A percentile compares a stretch with the other conserved stretches of the same genome.
Evolutionary conservation across 2,329 filamentous ascomycete genomes (phyloP).

Genomic region (Clonostachys rhizophaga): DNA sequence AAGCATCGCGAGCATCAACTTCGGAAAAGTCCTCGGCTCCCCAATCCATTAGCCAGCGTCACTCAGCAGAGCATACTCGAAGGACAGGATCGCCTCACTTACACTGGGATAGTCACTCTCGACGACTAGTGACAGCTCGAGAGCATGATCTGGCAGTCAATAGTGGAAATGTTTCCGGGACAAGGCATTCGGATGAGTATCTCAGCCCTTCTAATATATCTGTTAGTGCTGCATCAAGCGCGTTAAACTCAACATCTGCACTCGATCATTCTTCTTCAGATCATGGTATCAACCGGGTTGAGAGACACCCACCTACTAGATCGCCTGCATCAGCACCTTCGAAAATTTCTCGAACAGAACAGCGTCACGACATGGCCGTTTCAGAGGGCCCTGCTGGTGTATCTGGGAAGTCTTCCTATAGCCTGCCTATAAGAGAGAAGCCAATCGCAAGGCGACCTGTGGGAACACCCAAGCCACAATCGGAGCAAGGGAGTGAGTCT

Average conservation of each 20-base stretch:
- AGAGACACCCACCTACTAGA: too few relatives aligned
- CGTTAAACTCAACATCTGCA: conserved; percentile 25
- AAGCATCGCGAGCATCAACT: conserved; percentile 2
- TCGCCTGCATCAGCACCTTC: too few relatives aligned
- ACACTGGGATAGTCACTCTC: conserved; percentile 51
- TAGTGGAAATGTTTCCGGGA: conserved; percentile 16
- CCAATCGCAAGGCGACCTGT: too few relatives aligned
- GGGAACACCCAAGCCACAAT: too few relatives aligned
- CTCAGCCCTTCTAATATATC: conserved; percentile 41
- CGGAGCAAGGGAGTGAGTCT: too few relatives aligned
- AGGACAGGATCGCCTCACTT: conserved; percentile 22
- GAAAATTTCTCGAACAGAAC: too few relatives aligned
- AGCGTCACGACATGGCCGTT: too few relatives aligned
- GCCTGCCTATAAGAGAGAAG: too few relatives aligned
- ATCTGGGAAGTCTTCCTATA: too few relatives aligned
- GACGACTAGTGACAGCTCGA: conserved; percentile 39
- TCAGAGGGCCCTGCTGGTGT: too few relatives aligned
- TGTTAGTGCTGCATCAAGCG: conserved; percentile 52
- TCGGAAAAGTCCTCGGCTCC: background rate
- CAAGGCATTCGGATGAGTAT: conserved; percentile 34
- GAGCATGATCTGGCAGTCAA: conserved; percentile 19
- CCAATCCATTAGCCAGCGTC: conserved; percentile 9
- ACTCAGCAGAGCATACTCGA: conserved; percentile 21
- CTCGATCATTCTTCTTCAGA: background rate
- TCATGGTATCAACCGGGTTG: background rate